A percentile compares a stretch with the other conserved stretches of the same genome.
Conservation (phyloP, 2,329 filamentous ascomycete species). For the Colletotrichum sp. region DNA sequence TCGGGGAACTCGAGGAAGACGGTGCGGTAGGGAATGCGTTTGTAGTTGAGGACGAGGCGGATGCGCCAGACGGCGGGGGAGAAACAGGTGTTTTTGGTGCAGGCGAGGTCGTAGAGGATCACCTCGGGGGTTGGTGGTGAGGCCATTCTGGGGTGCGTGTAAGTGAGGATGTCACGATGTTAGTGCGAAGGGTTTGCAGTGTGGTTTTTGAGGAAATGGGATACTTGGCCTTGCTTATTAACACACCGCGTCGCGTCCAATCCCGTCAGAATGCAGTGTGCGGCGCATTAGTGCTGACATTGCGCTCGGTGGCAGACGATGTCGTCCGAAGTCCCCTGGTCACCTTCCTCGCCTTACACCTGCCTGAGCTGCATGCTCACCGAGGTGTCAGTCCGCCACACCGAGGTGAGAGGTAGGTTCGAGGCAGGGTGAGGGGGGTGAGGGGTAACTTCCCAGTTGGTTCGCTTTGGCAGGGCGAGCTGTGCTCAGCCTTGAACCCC, state of each 20-base stretch:
- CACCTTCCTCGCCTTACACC: background rate
- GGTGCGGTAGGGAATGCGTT: background rate
- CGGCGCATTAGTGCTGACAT: background rate
- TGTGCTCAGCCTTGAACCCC: slow-evolving; percentile 21
- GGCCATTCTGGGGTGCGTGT: rapidly evolving
- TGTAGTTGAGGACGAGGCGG: background rate
- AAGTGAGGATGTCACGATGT: background rate
- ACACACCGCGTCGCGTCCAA: background rate
- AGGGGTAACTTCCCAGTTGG: background rate
- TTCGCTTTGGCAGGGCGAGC: background rate
- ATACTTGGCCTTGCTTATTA: background rate
- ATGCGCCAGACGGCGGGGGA: background rate
- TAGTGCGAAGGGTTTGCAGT: rapidly evolving
- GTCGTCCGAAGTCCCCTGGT: background rate
- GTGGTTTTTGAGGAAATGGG: background rate
- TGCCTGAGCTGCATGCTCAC: background rate
- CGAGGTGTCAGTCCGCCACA: background rate
- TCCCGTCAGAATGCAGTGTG: background rate
- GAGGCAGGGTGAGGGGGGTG: background rate
- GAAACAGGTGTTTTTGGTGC: background rate
- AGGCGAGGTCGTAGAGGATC: background rate
- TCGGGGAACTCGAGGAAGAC: background rate
- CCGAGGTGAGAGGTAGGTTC: background rate
- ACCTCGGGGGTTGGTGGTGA: background rate
- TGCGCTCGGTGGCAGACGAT: background rate